phyloP scores from a whole-genome alignment of 257 asterid species.

The Paulownia fortunei region DNA sequence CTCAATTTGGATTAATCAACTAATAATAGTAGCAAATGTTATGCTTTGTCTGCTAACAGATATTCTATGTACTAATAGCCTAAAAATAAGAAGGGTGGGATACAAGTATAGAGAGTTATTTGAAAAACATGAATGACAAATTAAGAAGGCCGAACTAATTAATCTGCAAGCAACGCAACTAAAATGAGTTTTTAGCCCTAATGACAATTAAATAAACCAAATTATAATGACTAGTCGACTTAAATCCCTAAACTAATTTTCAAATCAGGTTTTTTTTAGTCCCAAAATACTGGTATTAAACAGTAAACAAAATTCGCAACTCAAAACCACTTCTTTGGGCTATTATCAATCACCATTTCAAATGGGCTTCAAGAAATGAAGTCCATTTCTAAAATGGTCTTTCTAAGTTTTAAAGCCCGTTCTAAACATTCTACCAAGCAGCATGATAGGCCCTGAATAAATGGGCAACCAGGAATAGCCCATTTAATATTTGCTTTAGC shows the following conservation, averaged over 20 bases:
- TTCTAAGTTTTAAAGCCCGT: conserved; percentile 18
- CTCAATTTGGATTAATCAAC: neutral
- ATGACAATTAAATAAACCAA: too few relatives aligned
- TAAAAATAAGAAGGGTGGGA: neutral
- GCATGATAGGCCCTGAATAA: neutral
- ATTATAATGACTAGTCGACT: neutral
- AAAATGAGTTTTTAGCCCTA: neutral
- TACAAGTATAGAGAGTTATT: neutral
- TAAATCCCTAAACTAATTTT: neutral
- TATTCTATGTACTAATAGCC: neutral
- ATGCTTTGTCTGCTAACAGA: neutral
- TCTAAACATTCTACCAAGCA: neutral
- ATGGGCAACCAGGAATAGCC: neutral
- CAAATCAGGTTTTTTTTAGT: too few relatives aligned
- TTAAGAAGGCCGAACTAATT: neutral
- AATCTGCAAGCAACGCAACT: neutral
- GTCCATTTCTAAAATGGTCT: too few relatives aligned
- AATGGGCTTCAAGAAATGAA: neutral
- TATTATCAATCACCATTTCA: neutral
- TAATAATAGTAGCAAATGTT: neutral
- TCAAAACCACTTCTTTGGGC: neutral
- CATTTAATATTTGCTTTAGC: neutral
- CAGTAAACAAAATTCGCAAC: too few relatives aligned
- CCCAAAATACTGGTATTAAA: too few relatives aligned
- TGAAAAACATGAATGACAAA: neutral